Evolutionary conservation across 495 filamentous ascomycete species (phyloP).

Genomic region (Hypoxylon intermedium): DNA sequence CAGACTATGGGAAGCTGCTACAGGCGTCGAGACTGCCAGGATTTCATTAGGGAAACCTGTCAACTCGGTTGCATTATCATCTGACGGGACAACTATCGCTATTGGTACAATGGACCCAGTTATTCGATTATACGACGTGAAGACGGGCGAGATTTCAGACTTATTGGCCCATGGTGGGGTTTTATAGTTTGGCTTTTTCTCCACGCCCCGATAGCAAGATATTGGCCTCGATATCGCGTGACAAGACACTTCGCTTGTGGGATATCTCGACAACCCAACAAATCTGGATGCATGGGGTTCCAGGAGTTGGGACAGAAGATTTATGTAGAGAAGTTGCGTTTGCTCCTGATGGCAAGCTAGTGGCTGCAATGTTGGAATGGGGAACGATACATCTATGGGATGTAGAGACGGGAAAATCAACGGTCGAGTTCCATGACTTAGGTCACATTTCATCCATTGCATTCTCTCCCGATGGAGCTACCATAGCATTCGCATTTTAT

Average conservation of each 20-base stretch:
- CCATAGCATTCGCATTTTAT: not conserved
- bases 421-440: not conserved
- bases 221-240: slow-evolving; percentile 2
- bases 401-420: not conserved
- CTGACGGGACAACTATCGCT: slow-evolving; percentile 12
- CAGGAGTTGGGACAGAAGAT: too few species aligned
- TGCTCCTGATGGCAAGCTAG: not conserved
- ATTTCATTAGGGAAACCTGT: not conserved
- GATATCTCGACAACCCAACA: not conserved
- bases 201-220: not conserved
- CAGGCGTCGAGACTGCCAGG: slow-evolving; percentile 5
- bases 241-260: not conserved
- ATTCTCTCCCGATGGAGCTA: not conserved
- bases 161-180: not conserved
- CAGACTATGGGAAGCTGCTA: slow-evolving; percentile 15
- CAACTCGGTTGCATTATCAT: not conserved
- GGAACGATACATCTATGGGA: slow-evolving; percentile 5
- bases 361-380: not conserved
- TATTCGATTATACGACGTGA: slow-evolving; percentile 10
- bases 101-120: not conserved
- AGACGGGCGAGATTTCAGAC: slow-evolving; percentile 1
- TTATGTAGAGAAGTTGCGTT: not conserved
- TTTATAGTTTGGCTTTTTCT: not conserved
- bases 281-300: not conserved
- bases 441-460: not conserved